Conservation (phyloP, 106 monocot genomes). For the Platanthera guangdongensis region DNA sequence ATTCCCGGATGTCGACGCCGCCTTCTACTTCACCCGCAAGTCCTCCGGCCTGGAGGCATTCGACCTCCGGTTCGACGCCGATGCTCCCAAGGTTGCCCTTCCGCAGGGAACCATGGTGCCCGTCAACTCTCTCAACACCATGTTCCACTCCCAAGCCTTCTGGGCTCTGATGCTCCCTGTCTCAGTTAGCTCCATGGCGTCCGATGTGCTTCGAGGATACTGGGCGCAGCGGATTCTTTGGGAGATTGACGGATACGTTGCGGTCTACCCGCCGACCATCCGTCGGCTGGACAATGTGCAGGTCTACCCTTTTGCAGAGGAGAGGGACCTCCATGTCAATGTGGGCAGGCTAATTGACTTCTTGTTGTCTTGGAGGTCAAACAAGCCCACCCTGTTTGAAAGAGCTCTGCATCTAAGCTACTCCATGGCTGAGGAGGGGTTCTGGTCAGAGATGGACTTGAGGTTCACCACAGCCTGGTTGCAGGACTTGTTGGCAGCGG, state of each 20-base stretch:
- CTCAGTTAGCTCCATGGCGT: conserved; percentile 82
- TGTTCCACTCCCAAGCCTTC: conserved; percentile 78
- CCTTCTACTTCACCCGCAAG: conserved; percentile 95
- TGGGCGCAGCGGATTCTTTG: conserved; percentile 91
- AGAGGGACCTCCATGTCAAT: conserved; percentile 96
- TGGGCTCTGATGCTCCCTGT: conserved; percentile 88
- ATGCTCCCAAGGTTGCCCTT: conserved; percentile 72
- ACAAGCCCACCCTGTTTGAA: conserved; percentile 67
- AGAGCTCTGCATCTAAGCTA: conserved; percentile 74
- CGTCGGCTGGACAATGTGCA: conserved; percentile 44
- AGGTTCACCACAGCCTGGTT: conserved; percentile 76
- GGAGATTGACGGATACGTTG: conserved; percentile 86
- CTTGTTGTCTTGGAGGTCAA: conserved; percentile 72
- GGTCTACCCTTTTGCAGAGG: conserved; percentile 75
- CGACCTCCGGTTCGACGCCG: conserved; percentile 66
- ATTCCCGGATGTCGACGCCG: conserved; percentile 79
- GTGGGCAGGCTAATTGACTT: conserved; percentile 84
- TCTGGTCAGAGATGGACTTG: conserved; percentile 86
- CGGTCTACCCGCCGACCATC: conserved; percentile 80
- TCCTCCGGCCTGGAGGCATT: conserved; percentile 48
- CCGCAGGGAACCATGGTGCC: conserved; percentile 85
- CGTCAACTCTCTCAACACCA: conserved; percentile 83
- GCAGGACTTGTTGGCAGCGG: conserved; percentile 74
- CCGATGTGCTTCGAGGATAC: conserved; percentile 80
- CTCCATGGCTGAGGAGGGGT: conserved; percentile 90